Conservation (phyloP, 2,329 filamentous ascomycete species). For the Raffaelea arxii region DNA sequence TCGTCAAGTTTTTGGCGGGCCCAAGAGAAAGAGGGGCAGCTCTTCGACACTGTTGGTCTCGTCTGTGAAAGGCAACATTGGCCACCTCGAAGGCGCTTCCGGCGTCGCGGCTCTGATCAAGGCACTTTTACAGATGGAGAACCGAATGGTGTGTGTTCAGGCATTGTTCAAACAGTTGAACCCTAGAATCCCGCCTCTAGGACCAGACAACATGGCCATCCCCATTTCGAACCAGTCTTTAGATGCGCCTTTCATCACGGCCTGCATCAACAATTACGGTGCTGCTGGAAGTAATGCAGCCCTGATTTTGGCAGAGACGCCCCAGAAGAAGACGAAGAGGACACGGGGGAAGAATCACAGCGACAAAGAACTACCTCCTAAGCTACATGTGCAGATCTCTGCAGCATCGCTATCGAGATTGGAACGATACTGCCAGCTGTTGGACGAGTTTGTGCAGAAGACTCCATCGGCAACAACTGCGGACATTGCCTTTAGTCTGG, state of each 20-base stretch:
- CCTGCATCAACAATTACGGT: constrained; percentile 26
- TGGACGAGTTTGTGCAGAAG: neutral
- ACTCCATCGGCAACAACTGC: neutral
- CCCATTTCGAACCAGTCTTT: constrained; percentile 11
- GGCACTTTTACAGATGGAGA: constrained; percentile 18
- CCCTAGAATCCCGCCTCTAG: constrained; percentile 12
- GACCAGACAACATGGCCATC: constrained; percentile 14
- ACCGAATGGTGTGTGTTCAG: constrained; percentile 18
- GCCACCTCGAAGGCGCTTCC: constrained; percentile 23
- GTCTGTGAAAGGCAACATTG: constrained; percentile 24
- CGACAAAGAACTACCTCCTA: too few relatives aligned
- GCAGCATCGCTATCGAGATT: neutral
- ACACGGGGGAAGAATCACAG: too few relatives aligned
- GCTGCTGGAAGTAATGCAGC: constrained; percentile 22
- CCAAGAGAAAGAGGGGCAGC: constrained; percentile 6
- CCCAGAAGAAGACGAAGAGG: neutral
- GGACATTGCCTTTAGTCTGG: neutral
- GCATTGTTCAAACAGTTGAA: constrained; percentile 12
- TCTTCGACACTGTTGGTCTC: constrained; percentile 11
- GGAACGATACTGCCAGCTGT: neutral
- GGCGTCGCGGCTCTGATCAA: constrained; percentile 23
- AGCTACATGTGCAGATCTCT: too few relatives aligned
- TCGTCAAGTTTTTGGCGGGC: constrained; percentile 21
- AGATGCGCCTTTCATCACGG: constrained; percentile 9
- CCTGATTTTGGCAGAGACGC: constrained; percentile 10